Conservation (phyloP, 345 rosid genomes). For the Eucalyptus cloeziana region DNA sequence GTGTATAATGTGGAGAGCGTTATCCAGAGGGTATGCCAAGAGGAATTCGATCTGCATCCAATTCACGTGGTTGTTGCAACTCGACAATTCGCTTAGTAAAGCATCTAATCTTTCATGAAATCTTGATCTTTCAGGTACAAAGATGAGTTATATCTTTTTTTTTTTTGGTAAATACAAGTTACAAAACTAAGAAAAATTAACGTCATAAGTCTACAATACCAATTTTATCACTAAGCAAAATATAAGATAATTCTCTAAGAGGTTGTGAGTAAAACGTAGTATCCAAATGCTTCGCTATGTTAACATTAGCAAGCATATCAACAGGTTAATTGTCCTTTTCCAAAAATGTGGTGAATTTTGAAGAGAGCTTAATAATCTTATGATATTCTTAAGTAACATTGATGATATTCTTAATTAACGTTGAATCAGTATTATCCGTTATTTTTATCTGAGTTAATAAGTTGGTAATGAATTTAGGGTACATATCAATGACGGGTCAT, state of each 20-base stretch:
- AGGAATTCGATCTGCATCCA: not conserved
- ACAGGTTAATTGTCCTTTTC: fast-evolving
- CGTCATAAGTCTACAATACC: fast-evolving
- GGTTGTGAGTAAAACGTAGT: fast-evolving
- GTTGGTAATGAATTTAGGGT: not conserved
- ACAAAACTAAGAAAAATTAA: not conserved
- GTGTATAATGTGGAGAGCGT: not conserved
- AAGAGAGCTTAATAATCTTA: not conserved
- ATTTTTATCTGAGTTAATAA: no score
- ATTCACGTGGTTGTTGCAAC: not conserved
- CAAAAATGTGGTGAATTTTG: no score
- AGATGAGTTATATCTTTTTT: not conserved
- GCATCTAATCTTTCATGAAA: not conserved
- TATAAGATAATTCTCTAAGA: no score
- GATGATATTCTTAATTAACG: no score
- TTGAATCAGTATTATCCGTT: fast-evolving
- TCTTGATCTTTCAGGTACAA: not conserved
- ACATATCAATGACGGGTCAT: not conserved
- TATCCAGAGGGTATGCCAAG: not conserved
- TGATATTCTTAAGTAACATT: no score
- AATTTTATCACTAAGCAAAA: not conserved
- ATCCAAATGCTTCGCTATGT: fast-evolving
- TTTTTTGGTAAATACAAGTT: no score
- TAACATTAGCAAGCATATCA: no score
- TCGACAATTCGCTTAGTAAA: not conserved